Percentiles rank a stretch among this genome's conserved stretches.
These are phyloP conservation scores for Beta corolliflora DNA, from an alignment of 179 eudicot genomes.

Conservation along the genomic window DNA sequence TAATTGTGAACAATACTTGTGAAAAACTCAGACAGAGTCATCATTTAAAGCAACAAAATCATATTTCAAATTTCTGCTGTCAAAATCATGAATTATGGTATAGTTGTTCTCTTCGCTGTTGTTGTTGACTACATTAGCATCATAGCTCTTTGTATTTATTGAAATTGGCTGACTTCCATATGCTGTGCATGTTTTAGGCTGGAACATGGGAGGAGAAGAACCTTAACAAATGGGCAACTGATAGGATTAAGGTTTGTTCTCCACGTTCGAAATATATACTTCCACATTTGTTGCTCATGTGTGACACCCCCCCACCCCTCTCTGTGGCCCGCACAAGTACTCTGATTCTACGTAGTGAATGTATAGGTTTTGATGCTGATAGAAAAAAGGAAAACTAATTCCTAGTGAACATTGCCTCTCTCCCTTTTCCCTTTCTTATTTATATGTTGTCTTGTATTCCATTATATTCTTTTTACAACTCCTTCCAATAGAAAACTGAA, in stretches of 20 bases:
- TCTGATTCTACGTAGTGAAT: background rate
- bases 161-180: constrained; percentile 9
- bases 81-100: background rate
- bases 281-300: background rate
- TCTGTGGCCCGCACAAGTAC: background rate
- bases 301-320: background rate
- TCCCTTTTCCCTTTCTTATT: background rate
- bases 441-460: background rate
- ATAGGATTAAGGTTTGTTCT: constrained; percentile 74
- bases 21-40: background rate
- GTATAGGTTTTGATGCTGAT: background rate
- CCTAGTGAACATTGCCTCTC: background rate
- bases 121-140: background rate
- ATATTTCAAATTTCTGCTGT: background rate
- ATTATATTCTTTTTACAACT: background rate
- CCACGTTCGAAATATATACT: background rate
- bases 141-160: background rate
- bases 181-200: constrained; percentile 51
- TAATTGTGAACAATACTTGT: background rate
- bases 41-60: background rate
- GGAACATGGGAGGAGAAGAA: constrained; percentile 99
- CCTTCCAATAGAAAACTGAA: background rate
- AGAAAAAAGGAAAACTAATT: background rate
- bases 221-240: constrained; percentile 84
- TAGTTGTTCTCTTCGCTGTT: background rate